phyloP scores from a whole-genome alignment of 805 yeast species.

The Wickerhamomyces ciferrii region DNA sequence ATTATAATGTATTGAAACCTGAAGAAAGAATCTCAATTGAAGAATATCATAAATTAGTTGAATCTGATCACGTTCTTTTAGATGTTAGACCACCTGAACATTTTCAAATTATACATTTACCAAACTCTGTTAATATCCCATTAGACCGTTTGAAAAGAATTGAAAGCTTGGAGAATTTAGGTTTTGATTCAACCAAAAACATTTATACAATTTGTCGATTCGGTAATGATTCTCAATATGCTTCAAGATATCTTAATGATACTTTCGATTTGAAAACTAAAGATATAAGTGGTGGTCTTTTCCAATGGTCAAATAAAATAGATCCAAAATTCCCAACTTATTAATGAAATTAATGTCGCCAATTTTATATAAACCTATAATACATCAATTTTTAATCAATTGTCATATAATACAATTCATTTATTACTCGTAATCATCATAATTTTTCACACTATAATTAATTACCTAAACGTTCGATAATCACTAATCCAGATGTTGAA shows the following conservation, averaged over 20 bases:
- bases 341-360: constrained; percentile 20
- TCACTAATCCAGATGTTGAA: constrained; percentile 42
- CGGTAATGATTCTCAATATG: constrained; percentile 89
- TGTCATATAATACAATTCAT: too few species aligned
- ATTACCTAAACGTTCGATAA: constrained; percentile 32
- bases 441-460: neutral
- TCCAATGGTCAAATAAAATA: constrained; percentile 56
- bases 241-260: constrained; percentile 52
- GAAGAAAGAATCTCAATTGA: constrained; percentile 43
- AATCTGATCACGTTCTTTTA: constrained; percentile 31
- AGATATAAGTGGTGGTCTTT: constrained; percentile 78
- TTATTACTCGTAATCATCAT: neutral
- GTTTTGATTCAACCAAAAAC: constrained; percentile 26
- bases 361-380: neutral
- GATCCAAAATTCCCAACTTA: constrained; percentile 63
- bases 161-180: constrained; percentile 20
- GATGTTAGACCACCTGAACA: constrained; percentile 86
- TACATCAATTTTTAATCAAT: neutral
- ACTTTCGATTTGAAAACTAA: constrained; percentile 43
- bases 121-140: constrained; percentile 59
- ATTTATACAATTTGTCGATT: constrained; percentile 72
- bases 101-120: constrained; percentile 58
- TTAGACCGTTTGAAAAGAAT: constrained; percentile 40
- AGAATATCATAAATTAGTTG: constrained; percentile 22
- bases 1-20: constrained; percentile 38